Evolutionary conservation across 2,329 filamentous ascomycete genomes (phyloP), one percentile per base, ranked within the genome.

Genomic region (Aspergillus pseudoglaucus): DNA sequence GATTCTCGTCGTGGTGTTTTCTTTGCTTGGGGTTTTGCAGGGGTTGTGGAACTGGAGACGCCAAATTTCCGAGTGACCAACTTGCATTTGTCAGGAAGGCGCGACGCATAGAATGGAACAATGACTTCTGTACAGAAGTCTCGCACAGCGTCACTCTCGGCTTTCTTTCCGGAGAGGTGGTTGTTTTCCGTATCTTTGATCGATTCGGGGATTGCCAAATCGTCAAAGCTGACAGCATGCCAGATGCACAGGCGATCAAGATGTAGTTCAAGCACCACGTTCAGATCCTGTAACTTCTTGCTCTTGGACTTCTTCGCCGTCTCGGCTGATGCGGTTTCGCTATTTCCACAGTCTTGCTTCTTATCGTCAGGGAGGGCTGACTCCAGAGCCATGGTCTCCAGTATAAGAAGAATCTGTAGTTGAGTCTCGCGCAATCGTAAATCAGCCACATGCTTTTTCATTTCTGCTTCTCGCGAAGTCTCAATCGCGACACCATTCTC

Each of bases 91-190:
- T 73, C 70, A 3, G 74, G 73, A 10, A 76, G 61, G 25, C 74
- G 71, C 23, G 71, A 62, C 23, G 66, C 70, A 53, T 75, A 77
- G 58, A 76, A 76, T 10, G 74, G 74, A 39, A 76, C 63, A 42
- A 77, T 69, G 5, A 77, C 71, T 48, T 77, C 74, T 0, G 69
- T 72, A 55, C 73, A 76, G 49, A 76, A 77, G 45, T 76, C 73
- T 20, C 69, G 70, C 15, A 76, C 61, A n/a, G 66, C 66, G 51
- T 75, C 71, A 33, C 62, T 71, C 17, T 69, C 63, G n/a, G 60
- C 56, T 45, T 65, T 65, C 53, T 66, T 69, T 12, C 60, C 60
- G 4, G 61, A 53, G 30, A 59, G 54, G 47, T 60, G 59, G 42
- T 47, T 58, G 23, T 60, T 55, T n/a, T 53, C 60, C n/a, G 59